Evolutionary conservation across 208 protist genomes (phyloP).

Genomic region (Polymyxa betae): DNA sequence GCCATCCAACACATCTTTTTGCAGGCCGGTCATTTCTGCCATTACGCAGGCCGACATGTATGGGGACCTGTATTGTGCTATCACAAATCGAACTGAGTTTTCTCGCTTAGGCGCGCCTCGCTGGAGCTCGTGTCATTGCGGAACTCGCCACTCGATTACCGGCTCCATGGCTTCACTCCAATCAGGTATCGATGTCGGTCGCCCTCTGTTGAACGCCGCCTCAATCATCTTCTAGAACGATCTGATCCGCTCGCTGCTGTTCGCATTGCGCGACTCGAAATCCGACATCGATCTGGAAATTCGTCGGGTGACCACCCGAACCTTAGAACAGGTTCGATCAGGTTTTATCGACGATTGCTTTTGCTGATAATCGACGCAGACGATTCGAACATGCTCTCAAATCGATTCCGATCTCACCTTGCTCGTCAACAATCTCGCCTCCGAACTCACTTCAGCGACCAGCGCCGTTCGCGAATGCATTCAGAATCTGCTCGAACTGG

Average conservation of each 20-base stretch:
- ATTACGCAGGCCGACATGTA: constrained; percentile 5
- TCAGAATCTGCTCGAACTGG: constrained; percentile 15
- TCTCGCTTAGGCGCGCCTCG: neutral
- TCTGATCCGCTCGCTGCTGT: constrained; percentile 51
- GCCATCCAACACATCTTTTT: constrained; percentile 19
- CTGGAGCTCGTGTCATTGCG: neutral
- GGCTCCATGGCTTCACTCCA: constrained; percentile 20
- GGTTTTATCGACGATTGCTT: neutral
- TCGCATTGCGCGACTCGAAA: constrained; percentile 54
- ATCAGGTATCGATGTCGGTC: neutral
- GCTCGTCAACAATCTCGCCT: neutral
- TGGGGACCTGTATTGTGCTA: neutral
- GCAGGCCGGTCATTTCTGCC: constrained; percentile 33
- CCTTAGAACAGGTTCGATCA: constrained; percentile 20
- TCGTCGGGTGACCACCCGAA: neutral
- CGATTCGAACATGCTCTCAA: neutral
- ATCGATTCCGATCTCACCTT: neutral
- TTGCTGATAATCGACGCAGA: constrained; percentile 22
- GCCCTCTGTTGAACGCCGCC: neutral
- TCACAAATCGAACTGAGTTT: neutral
- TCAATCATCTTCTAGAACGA: neutral
- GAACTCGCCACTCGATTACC: constrained; percentile 45
- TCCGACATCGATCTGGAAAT: constrained; percentile 54
- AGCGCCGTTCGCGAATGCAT: neutral
- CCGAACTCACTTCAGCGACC: neutral